Base-by-base conservation (phyloP, 1,284 basidiomycete species). In the Boletellus deceptivus region DNA sequence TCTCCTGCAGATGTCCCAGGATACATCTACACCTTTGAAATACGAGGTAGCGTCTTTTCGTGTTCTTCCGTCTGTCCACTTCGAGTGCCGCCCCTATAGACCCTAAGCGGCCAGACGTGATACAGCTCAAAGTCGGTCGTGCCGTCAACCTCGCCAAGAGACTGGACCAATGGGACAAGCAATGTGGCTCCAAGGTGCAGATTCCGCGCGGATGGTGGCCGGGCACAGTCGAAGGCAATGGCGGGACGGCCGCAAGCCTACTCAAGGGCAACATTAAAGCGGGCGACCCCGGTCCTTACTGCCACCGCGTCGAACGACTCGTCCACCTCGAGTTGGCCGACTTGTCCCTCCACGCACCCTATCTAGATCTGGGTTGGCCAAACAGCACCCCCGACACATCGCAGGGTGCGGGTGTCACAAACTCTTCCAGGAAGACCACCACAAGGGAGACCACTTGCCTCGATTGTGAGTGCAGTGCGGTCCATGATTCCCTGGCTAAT, bases 11-110 rank as follows among this genome's bases (percentile, higher is more conserved):
- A 91, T 58, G 75, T 74, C 17, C 67, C 74, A 3, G 89, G 89
- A 0, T 90, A 87, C 58, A 90, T 91, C 46, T 91, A 91, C 56
- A 78, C 82, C 0, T 89, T 84, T 62, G 84, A 90, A 66, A 85
- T 91, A 52, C 76, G 80, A 62, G 83, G 86, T 86, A 62, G 33
- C 64, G 52, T 51, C 17, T 14, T 24, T 17, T 38, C 20, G 18
- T 29, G 14, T 18, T 29, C 33, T 17, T 27, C 17, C 27, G 17
- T 44, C 16, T 4, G 14, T 8, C n/a, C n/a, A 25, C 6, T 14
- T 46, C 4, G 16, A 31, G 49, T 29, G 20, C 22, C 31, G 11
- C 37, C 18, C 48, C 20, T 34, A 18, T 27, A 59, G 55, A 74
- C 59, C 55, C 69, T 36, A 60, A 64, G 22, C 63, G 61, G 6